A percentile compares a stretch with the other conserved stretches of the same genome.
These are phyloP conservation scores for Spinacia oleracea DNA, from an alignment of 179 eudicot genomes.

Conservation along the genomic window DNA sequence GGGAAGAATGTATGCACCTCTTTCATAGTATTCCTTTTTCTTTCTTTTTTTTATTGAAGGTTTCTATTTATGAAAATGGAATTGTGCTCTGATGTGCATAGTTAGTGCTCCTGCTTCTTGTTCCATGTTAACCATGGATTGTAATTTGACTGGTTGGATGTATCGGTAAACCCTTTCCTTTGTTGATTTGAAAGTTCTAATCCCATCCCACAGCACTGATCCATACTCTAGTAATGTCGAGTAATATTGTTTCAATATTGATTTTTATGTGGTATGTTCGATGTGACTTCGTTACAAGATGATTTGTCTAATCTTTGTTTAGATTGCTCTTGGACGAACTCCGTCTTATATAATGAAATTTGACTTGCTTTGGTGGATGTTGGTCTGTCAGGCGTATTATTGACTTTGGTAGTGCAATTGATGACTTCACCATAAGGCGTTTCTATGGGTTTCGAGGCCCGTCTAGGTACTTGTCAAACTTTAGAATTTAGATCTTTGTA, in stretches of 20 bases:
- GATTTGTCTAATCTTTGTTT: slow-evolving; percentile 12
- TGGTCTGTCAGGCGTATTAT: slow-evolving; percentile 75
- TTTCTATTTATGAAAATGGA: neutral
- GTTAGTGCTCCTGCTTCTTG: neutral
- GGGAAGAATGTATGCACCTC: slow-evolving; percentile 59
- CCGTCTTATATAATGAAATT: neutral
- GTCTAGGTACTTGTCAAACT: slow-evolving; percentile 56
- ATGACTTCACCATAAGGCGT: slow-evolving; percentile 72
- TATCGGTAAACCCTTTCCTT: neutral
- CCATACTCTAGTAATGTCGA: neutral
- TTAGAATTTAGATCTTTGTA: neutral
- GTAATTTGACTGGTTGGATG: no score
- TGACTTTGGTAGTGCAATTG: slow-evolving; percentile 96
- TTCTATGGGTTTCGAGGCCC: slow-evolving; percentile 86
- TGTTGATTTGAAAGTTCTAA: neutral
- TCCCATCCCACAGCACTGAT: neutral
- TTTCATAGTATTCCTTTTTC: neutral
- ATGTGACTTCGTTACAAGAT: slow-evolving; percentile 2
- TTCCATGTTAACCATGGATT: no score
- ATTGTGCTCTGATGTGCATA: neutral
- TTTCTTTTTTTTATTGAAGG: neutral
- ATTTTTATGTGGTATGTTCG: neutral
- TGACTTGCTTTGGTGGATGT: slow-evolving; percentile 12
- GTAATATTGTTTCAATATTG: no score
- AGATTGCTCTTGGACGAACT: slow-evolving; percentile 1